phyloP scores from a whole-genome alignment of 75 land plant genomes.

The Ceratopteris richardii region DNA sequence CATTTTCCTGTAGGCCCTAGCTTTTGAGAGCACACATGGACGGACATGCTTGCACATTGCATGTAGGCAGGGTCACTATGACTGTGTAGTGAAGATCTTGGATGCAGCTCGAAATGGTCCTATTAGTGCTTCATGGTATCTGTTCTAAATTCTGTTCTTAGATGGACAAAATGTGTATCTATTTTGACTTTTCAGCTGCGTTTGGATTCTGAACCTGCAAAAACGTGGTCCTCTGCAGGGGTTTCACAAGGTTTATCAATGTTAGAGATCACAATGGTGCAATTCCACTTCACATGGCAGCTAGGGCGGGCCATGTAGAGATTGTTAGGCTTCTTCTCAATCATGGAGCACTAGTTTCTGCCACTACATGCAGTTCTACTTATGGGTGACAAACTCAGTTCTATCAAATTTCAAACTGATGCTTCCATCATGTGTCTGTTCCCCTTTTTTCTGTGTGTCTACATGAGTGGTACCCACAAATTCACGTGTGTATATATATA shows the following conservation, averaged over 20 bases:
- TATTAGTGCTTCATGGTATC: slow-evolving; percentile 14
- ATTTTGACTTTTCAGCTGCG: not conserved
- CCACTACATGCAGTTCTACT: slow-evolving; percentile 8
- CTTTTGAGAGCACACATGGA: slow-evolving; percentile 10
- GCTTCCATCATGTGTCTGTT: no score
- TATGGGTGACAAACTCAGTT: no score
- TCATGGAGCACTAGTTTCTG: slow-evolving; percentile 21
- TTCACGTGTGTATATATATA: no score
- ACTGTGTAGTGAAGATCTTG: slow-evolving; percentile 16
- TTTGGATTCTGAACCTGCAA: not conserved
- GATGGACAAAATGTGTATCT: no score
- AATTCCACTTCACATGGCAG: slow-evolving; percentile 21
- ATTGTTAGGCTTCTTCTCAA: slow-evolving; percentile 12
- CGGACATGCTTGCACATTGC: slow-evolving; percentile 29
- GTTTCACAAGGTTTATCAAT: slow-evolving; percentile 18
- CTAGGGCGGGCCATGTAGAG: slow-evolving; percentile 10
- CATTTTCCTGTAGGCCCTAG: slow-evolving; percentile 12
- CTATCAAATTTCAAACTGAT: no score
- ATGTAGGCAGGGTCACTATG: slow-evolving; percentile 16
- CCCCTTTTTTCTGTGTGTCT: no score
- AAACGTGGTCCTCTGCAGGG: slow-evolving; percentile 8
- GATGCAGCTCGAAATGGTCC: slow-evolving; percentile 10
- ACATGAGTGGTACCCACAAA: no score
- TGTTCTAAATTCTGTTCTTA: no score
- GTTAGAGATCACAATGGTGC: slow-evolving; percentile 13